These are phyloP conservation scores for Polygonum maritimum DNA, from an alignment of 148 eudicot genomes.

Conservation along the genomic window DNA sequence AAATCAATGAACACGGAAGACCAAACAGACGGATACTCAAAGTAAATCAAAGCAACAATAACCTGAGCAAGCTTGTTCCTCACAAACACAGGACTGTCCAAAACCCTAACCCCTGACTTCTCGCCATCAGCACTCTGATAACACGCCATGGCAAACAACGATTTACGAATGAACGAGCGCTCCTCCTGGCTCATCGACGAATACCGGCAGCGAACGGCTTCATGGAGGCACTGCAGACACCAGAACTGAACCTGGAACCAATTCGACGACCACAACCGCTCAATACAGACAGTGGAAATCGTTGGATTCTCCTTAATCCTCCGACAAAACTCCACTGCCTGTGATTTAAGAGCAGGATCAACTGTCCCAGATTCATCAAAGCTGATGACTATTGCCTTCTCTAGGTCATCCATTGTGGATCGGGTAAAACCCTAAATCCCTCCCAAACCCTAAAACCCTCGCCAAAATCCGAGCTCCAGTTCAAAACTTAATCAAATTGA, in stretches of 20 bases:
- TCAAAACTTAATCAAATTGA: background rate
- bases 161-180: conserved; percentile 56
- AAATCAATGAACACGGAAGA: conserved; percentile 68
- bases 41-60: conserved; percentile 62
- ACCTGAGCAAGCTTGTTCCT: conserved; percentile 97
- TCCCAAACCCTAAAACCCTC: conserved; percentile 7
- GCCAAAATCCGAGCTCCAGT: background rate
- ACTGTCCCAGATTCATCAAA: conserved; percentile 74
- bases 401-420: conserved; percentile 74
- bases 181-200: conserved; percentile 55
- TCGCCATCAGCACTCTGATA: conserved; percentile 38
- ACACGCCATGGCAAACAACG: conserved; percentile 71
- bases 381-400: conserved; percentile 75
- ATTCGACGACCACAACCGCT: conserved; percentile 39
- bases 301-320: conserved; percentile 57
- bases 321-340: conserved; percentile 64
- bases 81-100: conserved; percentile 70
- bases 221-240: conserved; percentile 82
- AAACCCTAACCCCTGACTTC: conserved; percentile 45
- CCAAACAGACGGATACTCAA: conserved; percentile 80
- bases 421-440: conserved; percentile 9
- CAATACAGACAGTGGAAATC: conserved; percentile 64
- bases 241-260: conserved; percentile 83
- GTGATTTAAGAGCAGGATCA: conserved; percentile 52
- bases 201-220: conserved; percentile 49